Base-by-base conservation (phyloP, 164 flowering plant species). In the Cinnamomum chago region DNA sequence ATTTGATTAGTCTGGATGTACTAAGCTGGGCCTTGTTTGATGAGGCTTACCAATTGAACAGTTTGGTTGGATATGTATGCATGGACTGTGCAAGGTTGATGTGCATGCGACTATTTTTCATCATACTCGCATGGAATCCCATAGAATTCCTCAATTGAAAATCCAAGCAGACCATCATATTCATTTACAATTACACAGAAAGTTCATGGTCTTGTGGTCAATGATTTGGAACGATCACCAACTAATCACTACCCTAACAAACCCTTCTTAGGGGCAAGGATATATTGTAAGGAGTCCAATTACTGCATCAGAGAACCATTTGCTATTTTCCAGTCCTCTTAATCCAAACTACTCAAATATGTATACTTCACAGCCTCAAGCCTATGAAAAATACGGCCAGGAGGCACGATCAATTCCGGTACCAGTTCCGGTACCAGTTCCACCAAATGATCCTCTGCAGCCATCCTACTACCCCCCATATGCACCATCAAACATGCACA, bases 401-500 rank as follows among this genome's bases (percentile, higher is more conserved):
- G 69, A 67, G 40, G 33, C 69, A 28, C 23, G 6, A 27, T 35
- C 69, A 67, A 4, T 67, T 28, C 69, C 50, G 18, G 69, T 67
- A 35, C 50, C 50, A 13, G 35, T 67, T 28, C 69, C 50, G 18
- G 69, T 67, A 35, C 50, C 50, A 13, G 35, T 67, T 11, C 69
- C 69, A 20, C 50, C 69, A 13, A 1, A 33, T 5, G 15, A 15
- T 30, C 47, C 40, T 3, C 17, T 15, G 69, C 69, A 28, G 20
- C 69, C 28, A 10, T 24, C 24, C 28, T 64, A 24, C 27, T 51
- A 22, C 20, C 60, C 50, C 25, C 72, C 67, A 18, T 22, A 58
- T 68, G 70, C 47, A 27, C n/a, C 58, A 15, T 60, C 72, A 3
- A 28, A 68, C 52, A 68, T 74, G 72, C 23, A 10, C 55, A 50